Evolutionary conservation across 192 early-diverging fungal genomes (phyloP), one percentile per base, ranked within the genome.

Genomic region (Rhizoclosmatium sp.): DNA sequence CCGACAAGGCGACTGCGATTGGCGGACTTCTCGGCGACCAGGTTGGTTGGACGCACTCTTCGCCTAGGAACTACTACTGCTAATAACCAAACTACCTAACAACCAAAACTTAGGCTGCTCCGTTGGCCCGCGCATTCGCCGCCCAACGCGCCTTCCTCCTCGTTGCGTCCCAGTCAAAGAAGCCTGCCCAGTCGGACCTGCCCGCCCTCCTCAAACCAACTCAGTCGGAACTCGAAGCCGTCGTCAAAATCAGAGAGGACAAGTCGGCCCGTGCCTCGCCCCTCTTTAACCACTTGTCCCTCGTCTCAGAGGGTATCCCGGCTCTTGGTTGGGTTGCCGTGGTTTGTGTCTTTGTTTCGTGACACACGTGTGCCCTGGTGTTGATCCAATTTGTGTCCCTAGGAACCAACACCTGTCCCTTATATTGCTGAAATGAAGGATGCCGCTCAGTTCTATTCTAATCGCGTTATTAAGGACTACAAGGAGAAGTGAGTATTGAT

Each of bases 291-390:
- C 94, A 97, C 76, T 85, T 99, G 76, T 90, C 92, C 44, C 85
- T 92, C 10, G 92, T 99, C 19, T 92, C 92, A 58, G 97, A 99
- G 77, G 95, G 95, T 79, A 91, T 95, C 62, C 89, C 93, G 31
- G 97, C 94, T 39, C 89, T 99, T 72, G 94, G 94, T 31, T 99
- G 98, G 98, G 93, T 98, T 47, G 89, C 92, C 2, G 87, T 95
- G 23, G 92, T 92, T 82, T 69, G 89, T 85, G 3, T 9, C 44
- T 61, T 59, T 0, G 61, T 31, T 71, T 73, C 54, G 21, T 65
- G 47, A 16, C n/a, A 16, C 56, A 16, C n/a, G 14, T 21, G 56
- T 65, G 5, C 41, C 10, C 10, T 21, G 10, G 10, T 47, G 74
- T 56, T 19, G 1, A 41, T 16, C 23, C 76, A 41, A 10, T 54